Evolutionary conservation across 148 eudicot genomes (phyloP), one percentile per base, ranked within the genome.

Genomic region (Nepenthes gracilis): DNA sequence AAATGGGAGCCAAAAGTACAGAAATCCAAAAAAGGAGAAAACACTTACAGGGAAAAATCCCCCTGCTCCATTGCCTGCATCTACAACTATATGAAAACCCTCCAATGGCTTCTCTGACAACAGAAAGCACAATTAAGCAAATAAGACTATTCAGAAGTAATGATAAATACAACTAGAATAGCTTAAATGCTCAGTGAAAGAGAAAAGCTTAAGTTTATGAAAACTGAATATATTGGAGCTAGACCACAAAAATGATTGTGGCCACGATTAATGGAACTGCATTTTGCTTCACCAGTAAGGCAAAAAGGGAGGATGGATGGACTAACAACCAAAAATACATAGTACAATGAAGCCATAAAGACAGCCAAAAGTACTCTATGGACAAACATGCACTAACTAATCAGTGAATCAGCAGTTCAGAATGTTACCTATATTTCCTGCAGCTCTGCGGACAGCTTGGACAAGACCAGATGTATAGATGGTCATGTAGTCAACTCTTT

Each of bases 21-120:
- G n/a, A n/a, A 1, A 45, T 40, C 2, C 11, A 32, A 36, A 23
- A 23, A 37, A 9, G 9, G 9, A 60, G 52, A 55, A 36, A 23
- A 34, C 64, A 76, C 91, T 82, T 75, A 93, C 98, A 74, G 86
- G 88, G 45, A 93, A 93, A 70, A 93, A 93, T 12, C 98, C 98
- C 71, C 98, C 98, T 54, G 96, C 96, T 72, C 98, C 98, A 88
- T 93, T 93, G 45, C 98, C 98, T 2, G 98, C 96, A 76, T 93
- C 98, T 72, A 93, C 98, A 71, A 93, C 78, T 74, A 93, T 84
- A 68, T 93, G 98, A 81, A 93, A 93, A 53, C 96, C 98, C 66
- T 84, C 95, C 80, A 88, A 71, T 61, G 98, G 98, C 78, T 84
- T 93, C 76, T 93, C 98, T 93, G 91, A 62, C 67, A 72, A 9